phyloP scores from a whole-genome alignment of 129 eudicot species.

The Kitagawia praeruptora region DNA sequence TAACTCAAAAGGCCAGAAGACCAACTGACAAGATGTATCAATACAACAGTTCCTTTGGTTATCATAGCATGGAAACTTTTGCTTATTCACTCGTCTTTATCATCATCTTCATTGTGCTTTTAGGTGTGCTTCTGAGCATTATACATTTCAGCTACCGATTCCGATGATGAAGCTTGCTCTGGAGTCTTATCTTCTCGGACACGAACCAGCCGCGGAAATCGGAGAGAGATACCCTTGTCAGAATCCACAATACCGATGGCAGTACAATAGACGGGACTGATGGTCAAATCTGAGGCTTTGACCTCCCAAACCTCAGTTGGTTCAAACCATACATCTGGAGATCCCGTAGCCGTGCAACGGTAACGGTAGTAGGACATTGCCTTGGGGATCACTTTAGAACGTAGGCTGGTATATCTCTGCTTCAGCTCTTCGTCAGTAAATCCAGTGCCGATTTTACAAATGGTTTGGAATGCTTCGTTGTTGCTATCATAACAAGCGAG shows the following conservation, averaged over 20 bases:
- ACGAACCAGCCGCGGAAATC: conserved; percentile 91
- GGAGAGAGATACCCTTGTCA: conserved; percentile 79
- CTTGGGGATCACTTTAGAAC: conserved; percentile 71
- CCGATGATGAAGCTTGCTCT: conserved; percentile 85
- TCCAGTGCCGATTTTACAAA: conserved; percentile 94
- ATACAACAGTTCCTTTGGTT: not conserved
- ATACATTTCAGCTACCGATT: conserved; percentile 92
- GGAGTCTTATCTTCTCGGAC: conserved; percentile 86
- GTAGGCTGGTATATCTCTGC: conserved; percentile 77
- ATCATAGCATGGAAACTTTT: not conserved
- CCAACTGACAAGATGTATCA: not conserved
- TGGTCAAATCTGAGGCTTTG: conserved; percentile 90
- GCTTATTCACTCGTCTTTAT: conserved; percentile 53
- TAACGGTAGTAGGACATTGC: conserved; percentile 85
- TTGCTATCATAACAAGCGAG: too few relatives aligned
- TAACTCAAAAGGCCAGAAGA: too few relatives aligned
- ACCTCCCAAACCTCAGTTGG: conserved; percentile 99
- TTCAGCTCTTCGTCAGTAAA: conserved; percentile 80
- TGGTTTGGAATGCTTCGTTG: conserved; percentile 85
- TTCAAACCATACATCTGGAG: conserved; percentile 97
- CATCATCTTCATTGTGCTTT: conserved; percentile 39
- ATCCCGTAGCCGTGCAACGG: conserved; percentile 44
- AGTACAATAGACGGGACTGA: conserved; percentile 93
- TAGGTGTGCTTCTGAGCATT: conserved; percentile 61
- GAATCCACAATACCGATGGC: conserved; percentile 73